Evolutionary conservation across 768 basidiomycete species (phyloP).

Genomic region (Auriscalpium vulgare): DNA sequence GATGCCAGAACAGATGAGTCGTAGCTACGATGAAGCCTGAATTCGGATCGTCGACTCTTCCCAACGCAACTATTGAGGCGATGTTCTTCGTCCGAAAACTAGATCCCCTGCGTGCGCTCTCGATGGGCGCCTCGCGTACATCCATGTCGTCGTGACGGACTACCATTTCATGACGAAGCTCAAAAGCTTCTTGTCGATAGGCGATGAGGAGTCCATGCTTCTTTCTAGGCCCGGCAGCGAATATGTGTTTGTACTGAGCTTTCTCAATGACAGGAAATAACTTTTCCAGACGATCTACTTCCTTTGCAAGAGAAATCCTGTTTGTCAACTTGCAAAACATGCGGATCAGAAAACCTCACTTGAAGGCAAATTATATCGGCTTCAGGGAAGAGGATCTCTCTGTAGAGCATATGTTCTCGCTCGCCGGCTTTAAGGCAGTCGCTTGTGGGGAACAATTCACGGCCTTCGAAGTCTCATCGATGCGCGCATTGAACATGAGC

Average conservation of each 20-base stretch:
- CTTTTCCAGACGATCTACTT: constrained; percentile 78
- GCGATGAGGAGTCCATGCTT: constrained; percentile 83
- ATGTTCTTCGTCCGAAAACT: constrained; percentile 78
- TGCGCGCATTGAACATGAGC: background rate
- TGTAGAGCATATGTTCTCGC: constrained; percentile 67
- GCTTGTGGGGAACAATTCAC: constrained; percentile 78
- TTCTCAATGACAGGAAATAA: constrained; percentile 58
- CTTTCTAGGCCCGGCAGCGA: constrained; percentile 66
- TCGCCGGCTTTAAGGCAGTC: constrained; percentile 72
- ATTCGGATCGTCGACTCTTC: constrained; percentile 26
- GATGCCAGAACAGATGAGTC: constrained; percentile 96
- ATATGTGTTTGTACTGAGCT: constrained; percentile 57
- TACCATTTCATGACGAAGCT: constrained; percentile 34
- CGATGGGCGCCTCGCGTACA: constrained; percentile 32
- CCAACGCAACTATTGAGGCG: constrained; percentile 64
- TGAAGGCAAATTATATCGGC: constrained; percentile 86
- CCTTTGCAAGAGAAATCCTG: constrained; percentile 37
- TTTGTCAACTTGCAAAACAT: background rate
- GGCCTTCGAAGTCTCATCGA: constrained; percentile 35
- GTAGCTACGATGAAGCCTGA: constrained; percentile 71
- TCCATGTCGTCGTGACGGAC: constrained; percentile 65
- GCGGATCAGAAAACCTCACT: constrained; percentile 31
- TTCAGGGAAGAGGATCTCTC: constrained; percentile 64
- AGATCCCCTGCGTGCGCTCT: constrained; percentile 36
- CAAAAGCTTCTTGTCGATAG: constrained; percentile 49